Percentiles rank a stretch among this genome's conserved stretches.
Conservation (phyloP, 495 filamentous ascomycete species). For the Xylaria cubensis region DNA sequence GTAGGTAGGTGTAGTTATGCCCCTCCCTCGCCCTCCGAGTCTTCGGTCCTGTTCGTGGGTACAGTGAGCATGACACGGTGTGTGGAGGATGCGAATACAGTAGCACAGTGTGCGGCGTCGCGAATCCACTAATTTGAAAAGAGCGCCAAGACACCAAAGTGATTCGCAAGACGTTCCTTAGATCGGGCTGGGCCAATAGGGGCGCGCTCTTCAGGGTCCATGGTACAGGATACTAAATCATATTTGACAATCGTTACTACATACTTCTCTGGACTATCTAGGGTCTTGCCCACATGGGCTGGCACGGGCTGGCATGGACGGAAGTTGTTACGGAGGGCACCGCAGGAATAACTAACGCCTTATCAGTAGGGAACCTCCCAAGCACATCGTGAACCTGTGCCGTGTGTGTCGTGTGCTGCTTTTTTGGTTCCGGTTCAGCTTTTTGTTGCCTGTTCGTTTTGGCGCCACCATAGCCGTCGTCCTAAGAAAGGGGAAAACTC, state of each 20-base stretch:
- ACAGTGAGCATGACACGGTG: neutral
- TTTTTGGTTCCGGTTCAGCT: neutral
- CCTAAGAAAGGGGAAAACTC: neutral
- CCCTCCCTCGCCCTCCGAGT: too few relatives aligned
- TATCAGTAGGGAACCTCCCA: conserved; percentile 25
- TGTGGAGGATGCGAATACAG: neutral
- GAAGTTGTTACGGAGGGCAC: conserved; percentile 10
- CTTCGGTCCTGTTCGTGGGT: neutral
- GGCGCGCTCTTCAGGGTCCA: neutral
- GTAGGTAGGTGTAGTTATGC: too few relatives aligned
- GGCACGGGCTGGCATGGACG: neutral
- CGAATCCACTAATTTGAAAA: neutral
- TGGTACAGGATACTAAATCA: conserved; percentile 13
- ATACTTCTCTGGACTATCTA: conserved; percentile 7
- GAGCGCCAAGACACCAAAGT: conserved; percentile 7
- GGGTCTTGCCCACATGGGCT: conserved; percentile 10
- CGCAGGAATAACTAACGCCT: conserved; percentile 17
- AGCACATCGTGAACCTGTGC: conserved; percentile 20
- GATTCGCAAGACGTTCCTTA: neutral
- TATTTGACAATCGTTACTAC: conserved; percentile 24
- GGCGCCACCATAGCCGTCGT: neutral
- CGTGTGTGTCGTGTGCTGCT: conserved; percentile 27
- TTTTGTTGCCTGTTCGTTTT: neutral
- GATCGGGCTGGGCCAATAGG: conserved; percentile 10
- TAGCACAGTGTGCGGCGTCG: neutral